Evolutionary conservation across 2,329 filamentous ascomycete species (phyloP), one percentile per base, ranked within the genome.

Genomic region (Rachicladosporium sp.): DNA sequence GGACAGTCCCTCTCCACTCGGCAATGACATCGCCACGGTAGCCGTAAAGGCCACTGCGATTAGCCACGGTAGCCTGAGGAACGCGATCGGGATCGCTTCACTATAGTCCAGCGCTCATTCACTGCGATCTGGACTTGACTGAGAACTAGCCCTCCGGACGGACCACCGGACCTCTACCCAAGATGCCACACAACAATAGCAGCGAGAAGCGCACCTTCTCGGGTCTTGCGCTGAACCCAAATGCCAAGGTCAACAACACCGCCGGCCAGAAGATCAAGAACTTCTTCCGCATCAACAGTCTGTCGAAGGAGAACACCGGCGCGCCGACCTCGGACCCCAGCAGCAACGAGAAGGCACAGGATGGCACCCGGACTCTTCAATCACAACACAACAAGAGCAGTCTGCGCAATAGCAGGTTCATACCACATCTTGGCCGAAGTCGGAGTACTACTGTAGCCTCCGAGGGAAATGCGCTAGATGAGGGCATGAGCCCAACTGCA

Each of bases 371-470:
- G 6, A 64, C 63, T 3, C 60, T 65, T 47, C 77, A 76, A 59
- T 63, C 72, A 45, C 76, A 82, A 51, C 64, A 63, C 37, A 52
- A 50, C 41, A 58, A 57, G 43, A 73, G 71, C 49, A 71, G 76
- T 40, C 82, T 87, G 59, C 78, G 86, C 53, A 85, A 93, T 61
- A 91, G 83, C 49, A 78, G 85, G 55, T 93, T 94, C 67, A 83
- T 94, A 54, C 85, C 81, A 45, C 80, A 82, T 52, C 85, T 93
- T 57, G 82, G 82, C 57, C 82, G 89, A 52, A 86, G 89, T 58
- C 79, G 89, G 54, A 93, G 87, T 29, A 80, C 83, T 44, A 96
- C 89, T 19, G 84, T 93, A 41, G 85, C 85, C 50, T 94, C 87
- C 64, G 89, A 95, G 64, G 88, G 88, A 51, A 87, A 95, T 58